These are phyloP conservation scores for Groenewaldozyma salmanticensis DNA, from an alignment of 805 yeast species.

Conservation along the genomic window DNA sequence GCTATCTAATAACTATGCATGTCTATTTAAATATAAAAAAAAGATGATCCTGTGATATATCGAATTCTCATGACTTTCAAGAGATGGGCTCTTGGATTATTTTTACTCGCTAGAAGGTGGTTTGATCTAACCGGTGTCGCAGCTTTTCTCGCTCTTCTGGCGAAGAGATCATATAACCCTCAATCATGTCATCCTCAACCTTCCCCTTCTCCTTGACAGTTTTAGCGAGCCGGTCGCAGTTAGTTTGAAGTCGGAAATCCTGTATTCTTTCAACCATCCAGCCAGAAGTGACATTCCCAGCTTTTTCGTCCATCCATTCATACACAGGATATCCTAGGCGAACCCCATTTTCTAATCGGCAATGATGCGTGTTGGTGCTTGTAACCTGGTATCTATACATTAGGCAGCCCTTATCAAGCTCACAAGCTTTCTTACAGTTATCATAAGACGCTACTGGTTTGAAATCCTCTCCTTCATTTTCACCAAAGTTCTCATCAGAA, in stretches of 20 bases:
- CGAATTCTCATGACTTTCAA: too few relatives aligned
- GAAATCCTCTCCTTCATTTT: conserved; percentile 2
- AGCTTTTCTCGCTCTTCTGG: background rate
- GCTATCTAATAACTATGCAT: too few relatives aligned
- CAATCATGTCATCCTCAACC: background rate
- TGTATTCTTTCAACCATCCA: conserved; percentile 28
- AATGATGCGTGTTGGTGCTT: conserved; percentile 1
- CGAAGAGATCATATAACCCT: background rate
- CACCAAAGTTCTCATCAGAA: background rate
- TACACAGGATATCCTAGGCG: conserved; percentile 14
- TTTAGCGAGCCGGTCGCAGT: conserved; percentile 19
- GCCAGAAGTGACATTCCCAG: conserved; percentile 17
- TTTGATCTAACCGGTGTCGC: too few relatives aligned
- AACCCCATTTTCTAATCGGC: conserved; percentile 4
- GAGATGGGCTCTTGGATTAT: too few relatives aligned
- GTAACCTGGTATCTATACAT: conserved; percentile 4
- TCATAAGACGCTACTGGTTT: conserved; percentile 13
- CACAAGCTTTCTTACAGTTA: conserved; percentile 11
- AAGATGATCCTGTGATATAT: too few relatives aligned
- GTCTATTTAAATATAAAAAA: too few relatives aligned
- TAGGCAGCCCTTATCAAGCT: conserved; percentile 7
- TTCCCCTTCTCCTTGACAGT: background rate
- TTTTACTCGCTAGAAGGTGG: too few relatives aligned
- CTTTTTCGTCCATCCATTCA: conserved; percentile 8
- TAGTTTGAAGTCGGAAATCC: conserved; percentile 12